Base-by-base conservation (phyloP, 225 moss, liverwort and hornwort genomes). In the Polytrichum commune region DNA sequence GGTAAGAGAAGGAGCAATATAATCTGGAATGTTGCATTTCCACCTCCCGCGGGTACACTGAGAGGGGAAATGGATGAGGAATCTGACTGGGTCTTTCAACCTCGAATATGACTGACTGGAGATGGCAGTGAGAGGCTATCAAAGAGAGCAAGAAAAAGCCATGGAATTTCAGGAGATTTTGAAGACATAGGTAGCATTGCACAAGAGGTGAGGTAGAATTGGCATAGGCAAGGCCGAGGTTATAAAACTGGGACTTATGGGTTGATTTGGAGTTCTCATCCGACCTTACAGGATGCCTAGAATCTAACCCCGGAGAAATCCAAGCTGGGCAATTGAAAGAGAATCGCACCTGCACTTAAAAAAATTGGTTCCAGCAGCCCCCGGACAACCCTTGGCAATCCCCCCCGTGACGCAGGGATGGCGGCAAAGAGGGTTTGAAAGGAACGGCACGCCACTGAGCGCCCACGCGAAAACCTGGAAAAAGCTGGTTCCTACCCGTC, bases 291-390 rank as follows among this genome's bases (percentile, higher is more conserved):
- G 24, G 58, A 24, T 58, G 58, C 58, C 58, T 58, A 58, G 58
- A 58, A 6, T 58, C 58, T 58, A 58, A 58, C 58, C 58, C 58
- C 58, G 24, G 58, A 58, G 58, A 20, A 58, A 58, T 58, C 58
- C 58, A 58, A 58, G 58, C 58, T 58, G 58, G 58, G 7, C 22
- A 58, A 58, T 58, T 58, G 58, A 23, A 24, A 24, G 9, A 20
- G 20, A 20, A 58, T 58, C 58, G 20, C 20, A 58, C 58, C 58
- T 58, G 6, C 58, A 24, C 24, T 20, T 3, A 0, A 58, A 58
- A 58, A 24, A 58, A 6, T 58, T 58, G 58, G n/a, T 58, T 24
- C 24, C 24, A 20, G n/a, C 58, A 20, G 20, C 20, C 23, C 58
- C 13, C 58, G 23, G 23, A 58, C 6, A 19, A 19, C 57, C 57